These are phyloP conservation scores for Solanum hybrid DNA, from an alignment of 305 asterid species.

Conservation along the genomic window DNA sequence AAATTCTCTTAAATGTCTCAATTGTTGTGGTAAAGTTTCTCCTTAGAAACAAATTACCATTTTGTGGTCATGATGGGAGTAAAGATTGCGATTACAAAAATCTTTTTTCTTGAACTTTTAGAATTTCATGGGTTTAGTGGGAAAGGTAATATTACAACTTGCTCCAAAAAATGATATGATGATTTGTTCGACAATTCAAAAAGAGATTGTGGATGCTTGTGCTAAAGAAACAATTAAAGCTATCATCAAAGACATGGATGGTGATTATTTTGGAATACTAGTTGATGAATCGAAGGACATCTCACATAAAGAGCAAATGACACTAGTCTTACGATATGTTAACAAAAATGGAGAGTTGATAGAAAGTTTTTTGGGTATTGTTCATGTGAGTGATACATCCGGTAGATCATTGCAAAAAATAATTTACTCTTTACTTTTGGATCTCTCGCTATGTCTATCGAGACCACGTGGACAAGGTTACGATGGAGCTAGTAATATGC, in stretches of 20 bases:
- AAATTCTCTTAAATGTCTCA: not conserved
- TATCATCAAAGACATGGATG: not conserved
- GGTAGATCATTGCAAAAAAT: not conserved
- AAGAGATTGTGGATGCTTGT: not conserved
- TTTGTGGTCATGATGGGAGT: not conserved
- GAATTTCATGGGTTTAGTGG: not conserved
- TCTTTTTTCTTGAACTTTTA: not conserved
- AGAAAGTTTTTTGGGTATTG: not conserved
- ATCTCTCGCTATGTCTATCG: not conserved
- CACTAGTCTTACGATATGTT: not conserved
- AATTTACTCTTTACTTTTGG: not conserved
- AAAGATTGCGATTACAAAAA: not conserved
- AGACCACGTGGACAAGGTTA: not conserved
- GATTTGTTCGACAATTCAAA: not conserved
- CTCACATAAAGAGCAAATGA: not conserved
- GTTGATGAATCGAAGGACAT: not conserved
- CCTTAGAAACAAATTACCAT: not conserved
- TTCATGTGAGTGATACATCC: not conserved
- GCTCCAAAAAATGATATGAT: not conserved
- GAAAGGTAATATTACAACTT: not conserved
- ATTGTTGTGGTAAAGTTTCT: not conserved
- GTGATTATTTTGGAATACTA: not conserved
- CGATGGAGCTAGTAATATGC: not conserved
- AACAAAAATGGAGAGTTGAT: not conserved
- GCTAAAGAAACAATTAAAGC: not conserved